These are phyloP conservation scores for Apiospora hydei DNA, from an alignment of 2,329 filamentous ascomycete genomes.

Conservation along the genomic window DNA sequence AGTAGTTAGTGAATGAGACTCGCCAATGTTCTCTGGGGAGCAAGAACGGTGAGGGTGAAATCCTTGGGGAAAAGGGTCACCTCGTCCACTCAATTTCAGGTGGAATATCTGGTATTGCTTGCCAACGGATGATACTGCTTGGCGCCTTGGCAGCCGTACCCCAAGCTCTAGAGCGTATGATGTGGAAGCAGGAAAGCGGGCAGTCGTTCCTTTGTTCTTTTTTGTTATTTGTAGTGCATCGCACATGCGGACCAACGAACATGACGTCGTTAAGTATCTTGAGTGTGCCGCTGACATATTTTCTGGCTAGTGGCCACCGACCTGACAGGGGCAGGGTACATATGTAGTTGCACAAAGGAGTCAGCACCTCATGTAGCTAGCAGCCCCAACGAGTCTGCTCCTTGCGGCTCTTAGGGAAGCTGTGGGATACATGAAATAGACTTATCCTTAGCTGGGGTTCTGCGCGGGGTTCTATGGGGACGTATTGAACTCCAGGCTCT, in stretches of 20 bases:
- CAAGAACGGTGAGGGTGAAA: neutral
- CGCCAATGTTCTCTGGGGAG: neutral
- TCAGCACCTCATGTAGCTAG: neutral
- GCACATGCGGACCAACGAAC: neutral
- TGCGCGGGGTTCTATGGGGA: neutral
- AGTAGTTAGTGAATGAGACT: neutral
- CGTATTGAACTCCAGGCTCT: neutral
- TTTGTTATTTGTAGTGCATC: neutral
- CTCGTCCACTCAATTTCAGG: neutral
- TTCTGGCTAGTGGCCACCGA: neutral
- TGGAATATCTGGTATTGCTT: neutral
- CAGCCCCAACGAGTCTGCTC: neutral
- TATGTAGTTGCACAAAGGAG: neutral
- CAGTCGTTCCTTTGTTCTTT: no score
- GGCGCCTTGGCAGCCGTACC: neutral
- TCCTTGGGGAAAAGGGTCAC: neutral
- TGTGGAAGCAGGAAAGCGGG: no score
- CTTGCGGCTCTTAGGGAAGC: slow-evolving; percentile 5
- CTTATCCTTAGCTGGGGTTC: neutral
- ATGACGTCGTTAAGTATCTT: neutral
- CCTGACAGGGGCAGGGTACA: neutral
- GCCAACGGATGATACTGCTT: slow-evolving; percentile 1
- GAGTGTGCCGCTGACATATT: no score
- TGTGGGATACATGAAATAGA: neutral
- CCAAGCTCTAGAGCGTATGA: no score